These are phyloP conservation scores for Mortierella sp. DNA, from an alignment of 371 early-diverging fungal species.

Conservation along the genomic window DNA sequence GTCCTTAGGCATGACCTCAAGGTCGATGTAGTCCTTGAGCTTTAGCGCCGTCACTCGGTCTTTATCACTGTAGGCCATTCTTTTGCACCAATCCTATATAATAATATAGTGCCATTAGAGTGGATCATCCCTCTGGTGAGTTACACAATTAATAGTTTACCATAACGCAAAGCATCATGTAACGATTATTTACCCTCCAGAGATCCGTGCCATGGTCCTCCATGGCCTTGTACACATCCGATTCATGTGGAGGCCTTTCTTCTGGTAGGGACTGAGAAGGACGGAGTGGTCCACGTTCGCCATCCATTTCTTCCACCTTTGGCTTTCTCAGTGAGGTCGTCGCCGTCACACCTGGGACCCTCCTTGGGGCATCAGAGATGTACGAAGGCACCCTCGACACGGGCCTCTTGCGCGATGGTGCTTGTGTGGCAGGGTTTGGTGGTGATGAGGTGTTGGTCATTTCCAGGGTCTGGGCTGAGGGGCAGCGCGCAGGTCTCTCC, in stretches of 20 bases:
- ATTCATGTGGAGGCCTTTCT: not conserved
- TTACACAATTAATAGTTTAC: not conserved
- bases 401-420: not conserved
- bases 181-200: not conserved
- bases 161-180: not conserved
- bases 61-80: not conserved
- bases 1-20: not conserved
- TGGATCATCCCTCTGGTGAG: not conserved
- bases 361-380: not conserved
- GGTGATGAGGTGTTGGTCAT: not conserved
- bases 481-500: too few relatives aligned
- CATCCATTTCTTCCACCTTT: not conserved
- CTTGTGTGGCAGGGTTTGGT: not conserved
- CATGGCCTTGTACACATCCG: not conserved
- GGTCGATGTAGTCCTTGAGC: constrained; percentile 6
- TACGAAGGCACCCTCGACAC: not conserved
- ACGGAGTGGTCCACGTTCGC: not conserved
- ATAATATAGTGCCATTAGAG: not conserved
- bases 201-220: not conserved
- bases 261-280: not conserved
- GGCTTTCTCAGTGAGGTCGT: not conserved
- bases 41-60: not conserved
- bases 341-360: not conserved
- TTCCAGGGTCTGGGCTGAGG: not conserved
- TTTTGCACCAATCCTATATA: not conserved